A percentile compares a stretch with the other conserved stretches of the same genome.
These are phyloP conservation scores for Monsonia emarginata DNA, from an alignment of 441 rosid species.

Conservation along the genomic window DNA sequence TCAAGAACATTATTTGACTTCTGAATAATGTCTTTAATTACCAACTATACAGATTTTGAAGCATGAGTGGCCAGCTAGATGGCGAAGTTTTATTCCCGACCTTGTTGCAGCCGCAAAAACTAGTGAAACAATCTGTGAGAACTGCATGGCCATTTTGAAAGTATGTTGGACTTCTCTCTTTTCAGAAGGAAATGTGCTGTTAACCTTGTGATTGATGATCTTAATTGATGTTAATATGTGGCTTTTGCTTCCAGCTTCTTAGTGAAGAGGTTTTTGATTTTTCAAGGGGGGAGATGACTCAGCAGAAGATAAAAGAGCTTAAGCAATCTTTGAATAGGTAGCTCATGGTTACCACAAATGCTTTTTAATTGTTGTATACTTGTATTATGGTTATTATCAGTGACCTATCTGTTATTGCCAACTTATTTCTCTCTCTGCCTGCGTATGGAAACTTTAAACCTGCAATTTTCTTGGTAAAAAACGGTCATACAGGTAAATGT, in stretches of 20 bases:
- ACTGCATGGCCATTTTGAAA: conserved; percentile 96
- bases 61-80: conserved; percentile 99
- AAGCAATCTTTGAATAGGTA: conserved; percentile 95
- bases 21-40: background rate
- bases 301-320: conserved; percentile 90
- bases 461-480: background rate
- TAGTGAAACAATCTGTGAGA: conserved; percentile 96
- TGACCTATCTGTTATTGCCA: too few relatives aligned
- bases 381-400: too few relatives aligned
- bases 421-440: too few relatives aligned
- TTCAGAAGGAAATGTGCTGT: background rate
- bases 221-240: conserved; percentile 16
- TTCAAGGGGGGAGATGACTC: conserved; percentile 99
- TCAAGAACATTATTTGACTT: conserved; percentile 2
- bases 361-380: background rate
- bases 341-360: background rate
- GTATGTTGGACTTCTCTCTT: conserved; percentile 30
- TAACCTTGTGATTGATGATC: background rate
- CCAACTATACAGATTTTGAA: conserved; percentile 66
- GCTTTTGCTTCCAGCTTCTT: conserved; percentile 49
- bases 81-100: conserved; percentile 98
- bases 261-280: conserved; percentile 99
- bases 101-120: conserved; percentile 99
- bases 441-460: too few relatives aligned
- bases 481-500: too few relatives aligned